Conservation (phyloP, 1,139 yeast genomes). For the Yamadazyma aaseri region DNA sequence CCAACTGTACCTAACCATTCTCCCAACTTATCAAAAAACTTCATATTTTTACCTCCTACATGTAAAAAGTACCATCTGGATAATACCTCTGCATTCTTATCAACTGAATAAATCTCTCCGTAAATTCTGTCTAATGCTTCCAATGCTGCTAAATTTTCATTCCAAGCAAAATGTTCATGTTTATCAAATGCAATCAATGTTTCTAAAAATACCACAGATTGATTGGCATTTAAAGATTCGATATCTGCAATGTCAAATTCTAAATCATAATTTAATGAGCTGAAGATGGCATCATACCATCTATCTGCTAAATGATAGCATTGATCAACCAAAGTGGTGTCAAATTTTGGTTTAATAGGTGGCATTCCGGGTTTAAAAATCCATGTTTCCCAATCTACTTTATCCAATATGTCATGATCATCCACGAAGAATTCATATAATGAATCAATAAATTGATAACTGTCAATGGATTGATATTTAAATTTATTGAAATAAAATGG, state of each 20-base stretch:
- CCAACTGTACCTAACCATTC: slow-evolving; percentile 91
- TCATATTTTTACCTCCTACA: slow-evolving; percentile 45
- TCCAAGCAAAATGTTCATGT: slow-evolving; percentile 34
- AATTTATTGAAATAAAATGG: slow-evolving; percentile 72
- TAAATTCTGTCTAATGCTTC: slow-evolving; percentile 45
- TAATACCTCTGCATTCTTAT: slow-evolving; percentile 77
- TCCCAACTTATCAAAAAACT: slow-evolving; percentile 52
- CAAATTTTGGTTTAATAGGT: slow-evolving; percentile 72
- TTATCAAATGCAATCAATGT: slow-evolving; percentile 45
- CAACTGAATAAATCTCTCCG: slow-evolving; percentile 36
- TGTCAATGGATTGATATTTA: slow-evolving; percentile 70
- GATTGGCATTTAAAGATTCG: slow-evolving; percentile 63
- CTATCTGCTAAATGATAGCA: slow-evolving; percentile 63
- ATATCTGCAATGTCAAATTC: slow-evolving; percentile 43
- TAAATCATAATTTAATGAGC: slow-evolving; percentile 10
- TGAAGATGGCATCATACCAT: slow-evolving; percentile 51
- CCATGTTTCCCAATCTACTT: slow-evolving; percentile 86
- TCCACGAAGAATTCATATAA: slow-evolving; percentile 63
- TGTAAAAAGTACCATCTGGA: slow-evolving; percentile 75
- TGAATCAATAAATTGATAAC: slow-evolving; percentile 76
- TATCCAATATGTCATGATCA: slow-evolving; percentile 50
- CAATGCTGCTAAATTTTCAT: slow-evolving; percentile 36
- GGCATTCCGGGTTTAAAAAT: slow-evolving; percentile 82
- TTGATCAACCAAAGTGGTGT: slow-evolving; percentile 72
- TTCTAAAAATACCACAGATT: slow-evolving; percentile 76